These are phyloP conservation scores for Sutorius australiensis DNA, from an alignment of 768 basidiomycete species.

Conservation along the genomic window DNA sequence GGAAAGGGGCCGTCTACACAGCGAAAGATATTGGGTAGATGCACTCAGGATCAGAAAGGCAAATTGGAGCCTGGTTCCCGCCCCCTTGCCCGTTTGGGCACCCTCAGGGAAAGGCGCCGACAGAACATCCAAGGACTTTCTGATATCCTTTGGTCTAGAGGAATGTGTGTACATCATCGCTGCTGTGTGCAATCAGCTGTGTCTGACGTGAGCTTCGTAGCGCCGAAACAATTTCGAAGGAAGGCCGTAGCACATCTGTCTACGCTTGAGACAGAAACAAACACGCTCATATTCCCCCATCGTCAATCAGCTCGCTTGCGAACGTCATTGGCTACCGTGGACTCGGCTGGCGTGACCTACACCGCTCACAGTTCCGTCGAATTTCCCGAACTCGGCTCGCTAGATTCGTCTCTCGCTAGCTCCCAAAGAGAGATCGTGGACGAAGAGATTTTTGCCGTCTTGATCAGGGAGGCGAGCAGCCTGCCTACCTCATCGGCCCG, in stretches of 20 bases:
- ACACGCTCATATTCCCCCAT: slow-evolving; percentile 56
- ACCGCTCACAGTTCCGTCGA: slow-evolving; percentile 38
- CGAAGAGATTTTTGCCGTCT: slow-evolving; percentile 71
- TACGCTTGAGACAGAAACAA: slow-evolving; percentile 40
- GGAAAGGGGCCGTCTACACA: slow-evolving; percentile 55
- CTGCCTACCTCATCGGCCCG: slow-evolving; percentile 73
- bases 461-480: slow-evolving; percentile 73
- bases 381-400: slow-evolving; percentile 30
- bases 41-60: slow-evolving; percentile 70
- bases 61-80: slow-evolving; percentile 80
- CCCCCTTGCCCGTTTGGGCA: slow-evolving; percentile 69
- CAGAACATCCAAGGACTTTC: slow-evolving; percentile 75
- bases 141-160: slow-evolving; percentile 77
- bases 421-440: slow-evolving; percentile 75
- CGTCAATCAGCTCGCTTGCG: slow-evolving; percentile 62
- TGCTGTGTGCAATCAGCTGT: neutral
- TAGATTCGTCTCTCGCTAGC: slow-evolving; percentile 50
- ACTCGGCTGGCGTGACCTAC: slow-evolving; percentile 30
- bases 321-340: slow-evolving; percentile 46
- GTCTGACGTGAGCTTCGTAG: slow-evolving; percentile 36
- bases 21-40: slow-evolving; percentile 79
- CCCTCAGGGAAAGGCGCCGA: slow-evolving; percentile 74
- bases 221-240: slow-evolving; percentile 58
- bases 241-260: slow-evolving; percentile 69
- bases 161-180: slow-evolving; percentile 55